Evolutionary conservation across 495 filamentous ascomycete species (phyloP).

Genomic region (Penicillium malachiteum): DNA sequence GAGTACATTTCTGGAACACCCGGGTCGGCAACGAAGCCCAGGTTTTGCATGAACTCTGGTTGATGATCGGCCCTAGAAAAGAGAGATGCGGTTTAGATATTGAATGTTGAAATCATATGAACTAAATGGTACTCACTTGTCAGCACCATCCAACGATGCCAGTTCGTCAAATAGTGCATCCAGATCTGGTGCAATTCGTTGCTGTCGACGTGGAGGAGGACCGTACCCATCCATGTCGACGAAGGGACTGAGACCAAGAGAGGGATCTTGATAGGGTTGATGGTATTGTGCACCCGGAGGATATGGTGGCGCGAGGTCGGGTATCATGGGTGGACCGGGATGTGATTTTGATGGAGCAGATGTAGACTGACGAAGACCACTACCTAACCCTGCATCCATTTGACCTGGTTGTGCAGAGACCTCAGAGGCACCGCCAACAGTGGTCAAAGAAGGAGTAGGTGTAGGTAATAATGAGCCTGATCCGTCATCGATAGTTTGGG

Average conservation of each 20-base stretch:
- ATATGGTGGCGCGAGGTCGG: constrained; percentile 29
- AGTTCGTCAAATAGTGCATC: constrained; percentile 46
- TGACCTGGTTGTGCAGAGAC: constrained; percentile 21
- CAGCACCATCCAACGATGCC: constrained; percentile 42
- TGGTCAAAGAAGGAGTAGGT: constrained; percentile 34
- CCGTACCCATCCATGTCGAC: constrained; percentile 38
- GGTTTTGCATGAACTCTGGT: constrained; percentile 46
- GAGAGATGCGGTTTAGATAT: background rate
- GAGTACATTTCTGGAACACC: constrained; percentile 39
- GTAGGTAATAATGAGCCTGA: constrained; percentile 27
- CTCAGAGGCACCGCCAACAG: constrained; percentile 22
- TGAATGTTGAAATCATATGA: background rate
- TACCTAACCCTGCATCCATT: constrained; percentile 13
- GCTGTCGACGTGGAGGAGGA: constrained; percentile 26
- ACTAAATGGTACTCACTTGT: constrained; percentile 26
- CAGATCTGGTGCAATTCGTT: constrained; percentile 42
- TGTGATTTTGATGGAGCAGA: constrained; percentile 26
- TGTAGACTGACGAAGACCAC: constrained; percentile 19
- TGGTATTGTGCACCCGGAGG: constrained; percentile 28
- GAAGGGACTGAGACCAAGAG: constrained; percentile 27
- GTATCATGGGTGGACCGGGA: constrained; percentile 20
- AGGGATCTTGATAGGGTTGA: constrained; percentile 30
- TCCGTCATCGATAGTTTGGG: constrained; percentile 31
- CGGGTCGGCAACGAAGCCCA: constrained; percentile 39
- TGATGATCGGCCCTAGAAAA: constrained; percentile 34